phyloP scores from a whole-genome alignment of 441 rosid genomes.

The Adansonia rubrostipa region DNA sequence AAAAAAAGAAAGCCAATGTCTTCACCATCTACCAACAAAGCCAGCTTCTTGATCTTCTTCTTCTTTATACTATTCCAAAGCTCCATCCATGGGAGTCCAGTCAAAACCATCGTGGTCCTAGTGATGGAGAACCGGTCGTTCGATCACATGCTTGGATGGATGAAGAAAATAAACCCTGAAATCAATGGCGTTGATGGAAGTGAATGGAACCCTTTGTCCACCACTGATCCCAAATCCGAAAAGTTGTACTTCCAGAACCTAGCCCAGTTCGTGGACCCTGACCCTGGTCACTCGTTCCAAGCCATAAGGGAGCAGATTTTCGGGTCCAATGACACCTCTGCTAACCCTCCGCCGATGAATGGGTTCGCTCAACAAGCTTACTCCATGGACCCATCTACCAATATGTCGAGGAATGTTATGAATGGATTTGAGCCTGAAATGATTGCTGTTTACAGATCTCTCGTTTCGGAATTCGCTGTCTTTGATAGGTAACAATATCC shows the following conservation, averaged over 20 bases:
- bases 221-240: conserved; percentile 52
- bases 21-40: background rate
- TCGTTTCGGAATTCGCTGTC: conserved; percentile 80
- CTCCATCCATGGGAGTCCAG: conserved; percentile 43
- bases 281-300: conserved; percentile 94
- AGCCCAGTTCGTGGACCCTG: conserved; percentile 80
- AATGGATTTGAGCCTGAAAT: conserved; percentile 71
- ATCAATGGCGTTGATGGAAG: conserved; percentile 83
- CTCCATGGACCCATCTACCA: conserved; percentile 56
- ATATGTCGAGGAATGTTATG: conserved; percentile 73
- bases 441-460: conserved; percentile 71
- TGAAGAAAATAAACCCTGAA: conserved; percentile 80
- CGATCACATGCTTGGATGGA: conserved; percentile 97
- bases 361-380: conserved; percentile 85
- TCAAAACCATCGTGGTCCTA: conserved; percentile 68
- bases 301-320: conserved; percentile 89
- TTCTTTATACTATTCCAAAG: conserved; percentile 24
- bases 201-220: conserved; percentile 53
- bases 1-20: background rate
- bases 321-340: conserved; percentile 64
- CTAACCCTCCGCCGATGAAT: conserved; percentile 72
- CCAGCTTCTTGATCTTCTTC: conserved; percentile 4
- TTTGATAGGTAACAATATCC: conserved; percentile 56
- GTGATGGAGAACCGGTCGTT: conserved; percentile 94
- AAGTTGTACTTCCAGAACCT: conserved; percentile 46